These are phyloP conservation scores for Hypseocharis bilobata DNA, from an alignment of 441 rosid species.

Conservation along the genomic window DNA sequence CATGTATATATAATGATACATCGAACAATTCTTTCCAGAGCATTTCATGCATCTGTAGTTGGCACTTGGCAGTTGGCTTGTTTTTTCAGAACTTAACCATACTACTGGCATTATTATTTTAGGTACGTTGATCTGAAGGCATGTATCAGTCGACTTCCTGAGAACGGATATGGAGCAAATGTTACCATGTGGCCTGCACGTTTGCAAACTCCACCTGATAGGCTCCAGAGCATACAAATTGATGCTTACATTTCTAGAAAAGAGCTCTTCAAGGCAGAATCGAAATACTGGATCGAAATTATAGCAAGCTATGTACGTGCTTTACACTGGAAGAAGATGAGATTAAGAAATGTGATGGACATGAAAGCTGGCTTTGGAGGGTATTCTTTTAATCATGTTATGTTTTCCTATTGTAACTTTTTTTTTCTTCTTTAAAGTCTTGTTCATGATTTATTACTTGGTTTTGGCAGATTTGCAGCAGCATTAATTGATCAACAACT, in stretches of 20 bases:
- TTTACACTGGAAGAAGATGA: slow-evolving; percentile 69
- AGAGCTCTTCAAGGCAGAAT: slow-evolving; percentile 85
- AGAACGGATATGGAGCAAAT: slow-evolving; percentile 75
- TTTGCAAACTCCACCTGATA: slow-evolving; percentile 72
- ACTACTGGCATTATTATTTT: slow-evolving; percentile 12
- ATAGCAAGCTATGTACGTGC: slow-evolving; percentile 59
- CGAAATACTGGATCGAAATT: slow-evolving; percentile 74
- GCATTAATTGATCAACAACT: slow-evolving; percentile 61
- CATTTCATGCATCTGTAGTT: slow-evolving; percentile 6
- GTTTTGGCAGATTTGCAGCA: slow-evolving; percentile 68
- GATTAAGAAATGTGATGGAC: slow-evolving; percentile 84
- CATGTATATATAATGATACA: background rate
- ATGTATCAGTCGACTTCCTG: slow-evolving; percentile 73
- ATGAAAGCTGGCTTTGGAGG: slow-evolving; percentile 98
- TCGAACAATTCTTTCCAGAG: background rate
- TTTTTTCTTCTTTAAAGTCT: no score
- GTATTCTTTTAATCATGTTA: slow-evolving; percentile 30
- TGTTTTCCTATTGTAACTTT: background rate
- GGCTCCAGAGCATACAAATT: slow-evolving; percentile 72
- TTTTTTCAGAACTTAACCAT: slow-evolving; percentile 13
- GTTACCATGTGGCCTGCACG: slow-evolving; percentile 73
- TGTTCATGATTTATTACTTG: no score
- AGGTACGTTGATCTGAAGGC: slow-evolving; percentile 86
- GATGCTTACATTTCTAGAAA: slow-evolving; percentile 84
- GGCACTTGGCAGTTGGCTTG: background rate